Percentiles rank a stretch among this genome's conserved stretches.
phyloP scores from a whole-genome alignment of 116 monocot species.

The Thalassia testudinum region DNA sequence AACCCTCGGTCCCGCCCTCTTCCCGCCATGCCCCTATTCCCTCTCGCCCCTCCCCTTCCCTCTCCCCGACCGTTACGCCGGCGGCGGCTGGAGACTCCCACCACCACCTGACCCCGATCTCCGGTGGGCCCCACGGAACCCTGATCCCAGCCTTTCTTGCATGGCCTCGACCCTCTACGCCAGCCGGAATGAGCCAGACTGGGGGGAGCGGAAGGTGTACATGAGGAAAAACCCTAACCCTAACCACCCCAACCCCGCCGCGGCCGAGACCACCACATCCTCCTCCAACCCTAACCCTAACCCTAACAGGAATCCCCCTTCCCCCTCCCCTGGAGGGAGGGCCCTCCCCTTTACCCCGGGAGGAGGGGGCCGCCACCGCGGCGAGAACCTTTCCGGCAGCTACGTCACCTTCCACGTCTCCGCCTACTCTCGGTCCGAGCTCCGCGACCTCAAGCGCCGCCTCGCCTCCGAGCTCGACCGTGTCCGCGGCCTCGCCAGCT shows the following conservation, averaged over 20 bases:
- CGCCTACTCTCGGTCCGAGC: constrained; percentile 25
- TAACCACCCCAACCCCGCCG: constrained; percentile 4
- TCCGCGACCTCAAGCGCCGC: constrained; percentile 43
- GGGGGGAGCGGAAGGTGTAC: constrained; percentile 31
- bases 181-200: constrained; percentile 48
- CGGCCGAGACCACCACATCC: not conserved
- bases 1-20: not conserved
- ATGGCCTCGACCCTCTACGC: constrained; percentile 65
- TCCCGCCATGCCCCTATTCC: not conserved
- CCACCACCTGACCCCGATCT: not conserved
- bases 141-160: no score
- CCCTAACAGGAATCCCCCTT: constrained; percentile 17
- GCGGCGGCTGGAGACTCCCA: not conserved
- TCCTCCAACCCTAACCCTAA: constrained; percentile 18
- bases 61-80: not conserved
- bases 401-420: constrained; percentile 31
- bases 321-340: constrained; percentile 3
- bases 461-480: constrained; percentile 66
- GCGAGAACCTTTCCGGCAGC: not conserved
- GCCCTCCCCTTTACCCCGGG: constrained; percentile 1
- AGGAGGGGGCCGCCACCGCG: not conserved
- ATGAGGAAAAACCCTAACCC: constrained; percentile 41
- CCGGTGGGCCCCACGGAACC: constrained; percentile 2
- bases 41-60: not conserved
- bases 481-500: constrained; percentile 31